phyloP scores from a whole-genome alignment of 352 stramenopile genomes.

The Phytopythium vexans region DNA sequence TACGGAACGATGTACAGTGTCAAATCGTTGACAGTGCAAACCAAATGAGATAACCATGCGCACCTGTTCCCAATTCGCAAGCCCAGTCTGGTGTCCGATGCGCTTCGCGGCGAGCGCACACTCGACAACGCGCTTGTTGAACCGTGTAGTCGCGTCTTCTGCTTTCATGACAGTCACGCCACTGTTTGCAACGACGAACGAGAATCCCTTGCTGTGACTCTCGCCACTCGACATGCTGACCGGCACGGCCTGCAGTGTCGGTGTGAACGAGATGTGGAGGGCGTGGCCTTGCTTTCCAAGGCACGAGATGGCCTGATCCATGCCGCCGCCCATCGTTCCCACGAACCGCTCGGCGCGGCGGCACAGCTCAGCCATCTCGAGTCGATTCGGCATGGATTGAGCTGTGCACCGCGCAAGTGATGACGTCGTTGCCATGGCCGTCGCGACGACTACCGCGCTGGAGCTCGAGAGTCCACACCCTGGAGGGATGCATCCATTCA shows the following conservation, averaged over 20 bases:
- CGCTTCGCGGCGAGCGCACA: constrained; percentile 71
- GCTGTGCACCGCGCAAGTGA: constrained; percentile 9
- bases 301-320: constrained; percentile 79
- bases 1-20: constrained; percentile 2
- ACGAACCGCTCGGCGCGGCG: constrained; percentile 57
- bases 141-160: constrained; percentile 49
- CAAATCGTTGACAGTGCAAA: background rate
- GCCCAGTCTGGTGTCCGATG: constrained; percentile 39
- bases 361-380: constrained; percentile 53
- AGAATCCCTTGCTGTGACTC: constrained; percentile 15
- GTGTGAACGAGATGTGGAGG: constrained; percentile 60
- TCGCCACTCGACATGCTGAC: constrained; percentile 23
- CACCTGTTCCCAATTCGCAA: constrained; percentile 43
- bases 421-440: constrained; percentile 35
- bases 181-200: constrained; percentile 79
- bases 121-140: constrained; percentile 83
- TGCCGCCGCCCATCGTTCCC: constrained; percentile 77
- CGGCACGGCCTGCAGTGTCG: constrained; percentile 14
- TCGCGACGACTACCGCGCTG: constrained; percentile 73
- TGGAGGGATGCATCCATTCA: constrained; percentile 65
- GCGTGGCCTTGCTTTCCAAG: constrained; percentile 44
- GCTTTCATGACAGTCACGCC: constrained; percentile 71
- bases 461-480: constrained; percentile 78
- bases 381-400: constrained; percentile 18
- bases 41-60: background rate